These are phyloP conservation scores for Penicillium polonicum DNA, from an alignment of 2,329 filamentous ascomycete genomes.

Conservation along the genomic window DNA sequence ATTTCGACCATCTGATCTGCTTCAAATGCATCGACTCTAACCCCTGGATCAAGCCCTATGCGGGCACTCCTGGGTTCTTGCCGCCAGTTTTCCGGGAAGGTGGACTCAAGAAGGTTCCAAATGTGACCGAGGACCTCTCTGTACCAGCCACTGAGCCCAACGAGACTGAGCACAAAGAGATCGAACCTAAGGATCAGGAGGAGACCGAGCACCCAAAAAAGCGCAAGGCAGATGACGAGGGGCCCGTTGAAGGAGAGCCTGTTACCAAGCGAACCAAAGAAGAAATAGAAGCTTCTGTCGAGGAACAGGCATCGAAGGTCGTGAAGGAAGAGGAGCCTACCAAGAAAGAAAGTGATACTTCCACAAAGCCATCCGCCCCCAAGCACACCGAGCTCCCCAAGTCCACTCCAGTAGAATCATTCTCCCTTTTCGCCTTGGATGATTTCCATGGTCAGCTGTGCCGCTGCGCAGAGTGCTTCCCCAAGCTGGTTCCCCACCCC, in stretches of 20 bases:
- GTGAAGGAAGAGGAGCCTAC: neutral
- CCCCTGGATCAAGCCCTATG: conserved; percentile 90
- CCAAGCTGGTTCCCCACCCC: conserved; percentile 65
- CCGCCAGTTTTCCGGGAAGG: conserved; percentile 61
- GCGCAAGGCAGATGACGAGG: conserved; percentile 61
- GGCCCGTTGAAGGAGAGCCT: conserved; percentile 30
- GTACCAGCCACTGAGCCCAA: neutral
- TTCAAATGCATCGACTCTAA: conserved; percentile 88
- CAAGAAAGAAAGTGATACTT: conserved; percentile 9
- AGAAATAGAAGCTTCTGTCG: conserved; percentile 19
- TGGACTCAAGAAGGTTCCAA: conserved; percentile 14
- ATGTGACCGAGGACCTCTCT: neutral
- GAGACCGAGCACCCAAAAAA: conserved; percentile 53
- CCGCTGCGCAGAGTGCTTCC: conserved; percentile 78
- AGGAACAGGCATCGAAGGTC: conserved; percentile 7
- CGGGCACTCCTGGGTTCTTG: conserved; percentile 75
- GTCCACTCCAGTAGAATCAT: conserved; percentile 53
- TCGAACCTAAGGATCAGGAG: conserved; percentile 1
- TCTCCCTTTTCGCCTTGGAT: conserved; percentile 80
- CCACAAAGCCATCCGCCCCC: conserved; percentile 35
- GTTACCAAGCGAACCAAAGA: conserved; percentile 52
- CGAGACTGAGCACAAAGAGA: neutral
- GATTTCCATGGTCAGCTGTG: conserved; percentile 81
- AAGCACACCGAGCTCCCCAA: conserved; percentile 62
- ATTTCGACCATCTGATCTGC: conserved; percentile 87